Base-by-base conservation (phyloP, 257 asterid species). In the Lavandula angustifolia region DNA sequence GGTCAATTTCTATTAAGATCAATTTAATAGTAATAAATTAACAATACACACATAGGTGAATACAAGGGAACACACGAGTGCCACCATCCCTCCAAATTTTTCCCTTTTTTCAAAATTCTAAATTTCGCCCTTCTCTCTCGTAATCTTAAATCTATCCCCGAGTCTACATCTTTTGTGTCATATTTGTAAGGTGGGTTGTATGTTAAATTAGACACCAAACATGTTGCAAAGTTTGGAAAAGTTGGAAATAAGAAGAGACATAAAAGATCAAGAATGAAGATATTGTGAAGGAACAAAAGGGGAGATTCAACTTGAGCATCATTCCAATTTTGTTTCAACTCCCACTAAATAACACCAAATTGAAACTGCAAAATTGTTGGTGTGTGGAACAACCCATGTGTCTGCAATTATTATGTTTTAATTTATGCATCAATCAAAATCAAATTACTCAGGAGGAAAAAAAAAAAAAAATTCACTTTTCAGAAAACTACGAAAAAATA, bases 371-470 rank as follows among this genome's bases (percentile, higher is more conserved):
- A 55, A 18, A 31, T 22, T 22, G 22, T 46, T 37, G 72, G 32
- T 56, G 48, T 43, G 32, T 44, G 40, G 22, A 34, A 46, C 67
- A 44, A 12, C 44, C 66, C 66, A 67, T 57, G 73, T 67, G 73
- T n/a, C 4, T 44, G 66, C 66, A 18, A 46, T 67, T 46, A 67
- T 56, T 35, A 17, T 32, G 4, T 31, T 64, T 38, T 50, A 6
- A 18, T 12, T n/a, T 53, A 53, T 44, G 7, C 8, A 14, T 12
- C n/a, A 4, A 44, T 17, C 13, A 6, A 3, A 13, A n/a, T 44
- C 9, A 22, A 22, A n/a, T n/a, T n/a, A n/a, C n/a, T n/a, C n/a
- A n/a, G n/a, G n/a, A n/a, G n/a, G n/a, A n/a, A n/a, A n/a, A n/a
- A n/a, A n/a, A n/a, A n/a, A n/a, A n/a, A n/a, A n/a, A n/a, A n/a